phyloP scores from a whole-genome alignment of 768 basidiomycete species.

The Amanita subjunquillea region DNA sequence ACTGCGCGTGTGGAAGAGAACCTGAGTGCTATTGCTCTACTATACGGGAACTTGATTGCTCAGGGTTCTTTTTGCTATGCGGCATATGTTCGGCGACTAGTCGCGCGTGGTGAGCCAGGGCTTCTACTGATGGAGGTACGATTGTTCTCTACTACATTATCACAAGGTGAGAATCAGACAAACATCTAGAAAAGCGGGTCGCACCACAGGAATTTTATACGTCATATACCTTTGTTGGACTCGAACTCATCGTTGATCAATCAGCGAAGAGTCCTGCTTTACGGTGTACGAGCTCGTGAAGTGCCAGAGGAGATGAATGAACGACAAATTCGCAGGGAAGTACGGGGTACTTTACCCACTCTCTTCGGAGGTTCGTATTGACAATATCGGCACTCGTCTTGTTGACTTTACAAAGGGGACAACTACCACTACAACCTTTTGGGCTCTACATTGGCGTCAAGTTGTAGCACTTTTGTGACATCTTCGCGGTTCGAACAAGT shows the following conservation, averaged over 20 bases:
- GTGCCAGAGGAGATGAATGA: conserved; percentile 66
- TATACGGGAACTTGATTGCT: conserved; percentile 67
- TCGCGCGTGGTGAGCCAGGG: conserved; percentile 66
- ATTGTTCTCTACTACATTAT: not conserved
- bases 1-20: conserved; percentile 47
- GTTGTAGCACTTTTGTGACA: conserved; percentile 35
- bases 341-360: conserved; percentile 52
- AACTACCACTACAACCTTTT: conserved; percentile 17
- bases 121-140: conserved; percentile 44
- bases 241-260: conserved; percentile 48
- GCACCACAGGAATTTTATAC: conserved; percentile 59
- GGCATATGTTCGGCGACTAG: conserved; percentile 68
- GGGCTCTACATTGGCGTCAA: conserved; percentile 25
- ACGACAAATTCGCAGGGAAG: conserved; percentile 59
- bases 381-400: not conserved
- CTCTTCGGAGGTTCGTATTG: conserved; percentile 52
- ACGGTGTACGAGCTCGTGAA: conserved; percentile 59
- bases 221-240: conserved; percentile 62
- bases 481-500: conserved; percentile 72
- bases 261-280: conserved; percentile 60
- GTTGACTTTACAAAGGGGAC: not conserved
- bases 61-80: conserved; percentile 65
- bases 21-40: conserved; percentile 47
- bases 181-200: conserved; percentile 33
- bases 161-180: conserved; percentile 6